A percentile compares a stretch with the other conserved stretches of the same genome.
These are phyloP conservation scores for Ceratocystis cubensis DNA, from an alignment of 2,329 filamentous ascomycete genomes.

Conservation along the genomic window DNA sequence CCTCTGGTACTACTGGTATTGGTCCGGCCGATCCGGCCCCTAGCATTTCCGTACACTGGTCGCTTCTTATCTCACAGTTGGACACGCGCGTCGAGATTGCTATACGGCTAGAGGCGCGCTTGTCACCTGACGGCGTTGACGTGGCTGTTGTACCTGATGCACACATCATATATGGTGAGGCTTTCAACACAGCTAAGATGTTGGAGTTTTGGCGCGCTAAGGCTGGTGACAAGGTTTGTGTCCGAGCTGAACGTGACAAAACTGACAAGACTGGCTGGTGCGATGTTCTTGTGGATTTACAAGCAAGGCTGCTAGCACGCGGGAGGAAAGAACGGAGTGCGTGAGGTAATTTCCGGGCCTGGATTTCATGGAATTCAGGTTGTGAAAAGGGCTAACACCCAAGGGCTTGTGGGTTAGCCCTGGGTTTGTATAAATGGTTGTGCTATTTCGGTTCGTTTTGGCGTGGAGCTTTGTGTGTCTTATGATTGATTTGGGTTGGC, in stretches of 20 bases:
- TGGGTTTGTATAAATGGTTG: background rate
- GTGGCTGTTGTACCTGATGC: slow-evolving; percentile 44
- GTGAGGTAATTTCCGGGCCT: background rate
- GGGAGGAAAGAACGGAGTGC: slow-evolving; percentile 36
- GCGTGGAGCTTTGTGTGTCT: background rate
- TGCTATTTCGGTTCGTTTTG: background rate
- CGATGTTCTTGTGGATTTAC: slow-evolving; percentile 43
- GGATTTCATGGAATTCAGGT: slow-evolving; percentile 12
- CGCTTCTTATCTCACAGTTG: slow-evolving; percentile 50
- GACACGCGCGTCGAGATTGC: slow-evolving; percentile 55
- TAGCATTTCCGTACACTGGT: slow-evolving; percentile 49
- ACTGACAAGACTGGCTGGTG: slow-evolving; percentile 37
- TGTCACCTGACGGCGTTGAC: slow-evolving; percentile 38
- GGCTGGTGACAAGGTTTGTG: slow-evolving; percentile 11
- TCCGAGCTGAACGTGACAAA: slow-evolving; percentile 24
- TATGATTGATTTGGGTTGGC: background rate
- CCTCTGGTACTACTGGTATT: background rate
- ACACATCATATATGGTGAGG: slow-evolving; percentile 62
- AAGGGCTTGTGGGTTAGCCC: background rate
- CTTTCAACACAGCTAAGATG: slow-evolving; percentile 64
- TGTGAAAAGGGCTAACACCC: background rate
- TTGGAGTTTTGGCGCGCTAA: slow-evolving; percentile 45
- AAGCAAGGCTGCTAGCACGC: slow-evolving; percentile 42
- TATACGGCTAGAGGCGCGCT: slow-evolving; percentile 42
- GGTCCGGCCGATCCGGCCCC: slow-evolving; percentile 25